phyloP scores from a whole-genome alignment of 768 basidiomycete genomes.

The Boletus patriciae region DNA sequence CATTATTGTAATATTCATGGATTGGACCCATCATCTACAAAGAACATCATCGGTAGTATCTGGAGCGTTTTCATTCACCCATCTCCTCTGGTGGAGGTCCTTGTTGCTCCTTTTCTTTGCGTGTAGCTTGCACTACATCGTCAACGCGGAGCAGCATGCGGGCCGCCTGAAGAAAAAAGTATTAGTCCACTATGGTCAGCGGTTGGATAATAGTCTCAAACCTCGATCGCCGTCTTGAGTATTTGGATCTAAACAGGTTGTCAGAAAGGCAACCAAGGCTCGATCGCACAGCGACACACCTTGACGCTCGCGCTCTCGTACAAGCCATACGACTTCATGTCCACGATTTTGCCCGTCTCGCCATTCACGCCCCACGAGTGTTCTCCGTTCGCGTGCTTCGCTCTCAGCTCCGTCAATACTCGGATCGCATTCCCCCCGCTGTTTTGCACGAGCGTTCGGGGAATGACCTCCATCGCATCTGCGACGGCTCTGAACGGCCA shows the following conservation, averaged over 20 bases:
- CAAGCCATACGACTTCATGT: slow-evolving; percentile 93
- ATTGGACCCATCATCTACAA: neutral
- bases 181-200: neutral
- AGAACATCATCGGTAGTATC: neutral
- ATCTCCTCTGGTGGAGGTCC: slow-evolving; percentile 59
- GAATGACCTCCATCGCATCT: slow-evolving; percentile 97
- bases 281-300: slow-evolving; percentile 36
- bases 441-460: slow-evolving; percentile 92
- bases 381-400: slow-evolving; percentile 92
- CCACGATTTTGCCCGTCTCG: slow-evolving; percentile 91
- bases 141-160: slow-evolving; percentile 91
- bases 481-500: slow-evolving; percentile 92
- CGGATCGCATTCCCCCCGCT: slow-evolving; percentile 93
- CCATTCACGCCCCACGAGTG: slow-evolving; percentile 94
- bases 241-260: slow-evolving; percentile 71
- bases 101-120: slow-evolving; percentile 60
- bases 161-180: slow-evolving; percentile 55
- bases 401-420: slow-evolving; percentile 89
- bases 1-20: slow-evolving; percentile 16
- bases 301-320: slow-evolving; percentile 98
- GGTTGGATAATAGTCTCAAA: slow-evolving; percentile 23
- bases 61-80: slow-evolving; percentile 22
- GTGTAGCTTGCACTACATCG: slow-evolving; percentile 88
- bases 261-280: neutral
- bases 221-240: slow-evolving; percentile 96